A percentile compares a stretch with the other conserved stretches of the same genome.
phyloP scores from a whole-genome alignment of 208 protist species.

The Angomonas deanei region DNA sequence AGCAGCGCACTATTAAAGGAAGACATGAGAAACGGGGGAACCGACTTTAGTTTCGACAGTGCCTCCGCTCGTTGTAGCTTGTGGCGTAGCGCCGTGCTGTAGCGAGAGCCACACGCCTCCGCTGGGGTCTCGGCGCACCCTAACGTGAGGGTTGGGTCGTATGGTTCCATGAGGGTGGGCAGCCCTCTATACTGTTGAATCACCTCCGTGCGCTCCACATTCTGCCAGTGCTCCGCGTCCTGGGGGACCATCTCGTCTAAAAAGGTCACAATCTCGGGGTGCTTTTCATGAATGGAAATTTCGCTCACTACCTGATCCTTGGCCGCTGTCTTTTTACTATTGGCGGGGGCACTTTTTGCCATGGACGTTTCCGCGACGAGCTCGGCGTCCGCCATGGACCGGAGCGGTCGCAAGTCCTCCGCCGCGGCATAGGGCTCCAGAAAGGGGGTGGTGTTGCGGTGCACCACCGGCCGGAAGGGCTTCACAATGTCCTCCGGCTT shows the following conservation, averaged over 20 bases:
- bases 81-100: constrained; percentile 79
- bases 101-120: constrained; percentile 61
- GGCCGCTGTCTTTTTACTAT: background rate
- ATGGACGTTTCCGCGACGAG: background rate
- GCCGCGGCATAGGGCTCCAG: constrained; percentile 61
- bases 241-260: constrained; percentile 47
- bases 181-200: constrained; percentile 55
- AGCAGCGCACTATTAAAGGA: constrained; percentile 83
- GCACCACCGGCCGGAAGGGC: constrained; percentile 88
- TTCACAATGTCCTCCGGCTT: constrained; percentile 61
- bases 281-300: constrained; percentile 44
- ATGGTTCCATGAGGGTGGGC: constrained; percentile 69
- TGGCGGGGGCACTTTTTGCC: background rate
- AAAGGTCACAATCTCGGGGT: constrained; percentile 70
- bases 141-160: constrained; percentile 50
- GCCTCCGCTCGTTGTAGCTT: constrained; percentile 64
- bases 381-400: constrained; percentile 24
- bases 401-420: constrained; percentile 20
- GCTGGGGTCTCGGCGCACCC: constrained; percentile 62
- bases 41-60: constrained; percentile 44
- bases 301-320: constrained; percentile 2
- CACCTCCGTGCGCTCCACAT: constrained; percentile 22
- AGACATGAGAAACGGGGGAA: constrained; percentile 86
- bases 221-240: constrained; percentile 25
- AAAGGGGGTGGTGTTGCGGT: constrained; percentile 80